These are phyloP conservation scores for Alternaria infectoria DNA, from an alignment of 2,329 filamentous ascomycete genomes.

Conservation along the genomic window DNA sequence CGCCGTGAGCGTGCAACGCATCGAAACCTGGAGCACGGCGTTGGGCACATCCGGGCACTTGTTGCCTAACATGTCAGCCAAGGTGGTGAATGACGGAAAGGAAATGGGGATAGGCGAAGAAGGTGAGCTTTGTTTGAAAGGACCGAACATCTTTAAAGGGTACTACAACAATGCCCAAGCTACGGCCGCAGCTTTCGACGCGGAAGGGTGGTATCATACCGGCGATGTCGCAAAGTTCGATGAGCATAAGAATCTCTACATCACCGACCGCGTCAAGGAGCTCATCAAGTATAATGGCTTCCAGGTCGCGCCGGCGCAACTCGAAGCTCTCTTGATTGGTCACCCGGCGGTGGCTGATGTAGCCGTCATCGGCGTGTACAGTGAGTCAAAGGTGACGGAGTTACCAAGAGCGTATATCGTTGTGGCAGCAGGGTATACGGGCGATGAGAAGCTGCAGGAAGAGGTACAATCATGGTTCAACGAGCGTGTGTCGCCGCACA, in stretches of 20 bases:
- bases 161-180: not conserved
- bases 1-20: not conserved
- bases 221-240: constrained; percentile 29
- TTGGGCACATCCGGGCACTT: constrained; percentile 46
- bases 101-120: not conserved
- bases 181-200: not conserved
- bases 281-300: constrained; percentile 67
- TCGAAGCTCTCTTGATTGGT: constrained; percentile 62
- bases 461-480: not conserved
- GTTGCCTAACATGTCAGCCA: constrained; percentile 46
- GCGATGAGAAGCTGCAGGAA: not conserved
- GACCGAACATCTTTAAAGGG: not conserved
- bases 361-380: constrained; percentile 55
- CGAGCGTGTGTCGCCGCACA: not conserved
- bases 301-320: constrained; percentile 65
- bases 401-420: not conserved
- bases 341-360: constrained; percentile 65
- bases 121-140: not conserved
- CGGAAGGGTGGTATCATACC: not conserved
- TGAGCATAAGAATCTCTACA: constrained; percentile 35
- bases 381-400: not conserved
- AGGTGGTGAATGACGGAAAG: not conserved
- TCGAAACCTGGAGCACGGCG: constrained; percentile 40
- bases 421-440: not conserved
- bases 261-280: constrained; percentile 50